phyloP scores from a whole-genome alignment of 164 flowering plant genomes.

The Sedum album region DNA sequence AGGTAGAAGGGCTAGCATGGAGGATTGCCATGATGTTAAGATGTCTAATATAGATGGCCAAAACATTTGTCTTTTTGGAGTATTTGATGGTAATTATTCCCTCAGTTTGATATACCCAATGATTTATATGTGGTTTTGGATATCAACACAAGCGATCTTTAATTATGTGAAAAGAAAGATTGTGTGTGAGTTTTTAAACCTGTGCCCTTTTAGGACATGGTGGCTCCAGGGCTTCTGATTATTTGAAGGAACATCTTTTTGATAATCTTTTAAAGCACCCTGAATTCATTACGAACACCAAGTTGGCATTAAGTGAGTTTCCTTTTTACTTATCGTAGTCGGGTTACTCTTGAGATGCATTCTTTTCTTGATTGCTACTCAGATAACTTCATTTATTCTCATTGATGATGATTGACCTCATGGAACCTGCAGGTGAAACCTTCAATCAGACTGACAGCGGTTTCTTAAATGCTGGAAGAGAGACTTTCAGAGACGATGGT shows the following conservation, averaged over 20 bases:
- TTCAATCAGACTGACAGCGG: slow-evolving; percentile 71
- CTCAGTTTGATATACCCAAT: slow-evolving; percentile 1
- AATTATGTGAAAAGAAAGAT: neutral
- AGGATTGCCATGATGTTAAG: slow-evolving; percentile 86
- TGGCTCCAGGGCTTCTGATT: slow-evolving; percentile 94
- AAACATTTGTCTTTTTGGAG: slow-evolving; percentile 74
- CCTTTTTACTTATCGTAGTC: neutral
- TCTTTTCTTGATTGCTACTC: slow-evolving; percentile 4
- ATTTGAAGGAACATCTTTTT: slow-evolving; percentile 77
- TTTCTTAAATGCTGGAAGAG: slow-evolving; percentile 79
- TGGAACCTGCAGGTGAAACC: slow-evolving; percentile 59
- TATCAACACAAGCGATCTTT: neutral
- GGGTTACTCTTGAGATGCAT: neutral
- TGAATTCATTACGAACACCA: slow-evolving; percentile 60
- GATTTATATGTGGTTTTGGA: neutral
- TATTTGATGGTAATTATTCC: slow-evolving; percentile 80
- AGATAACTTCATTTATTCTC: slow-evolving; percentile 4
- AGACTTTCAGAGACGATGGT: slow-evolving; percentile 88
- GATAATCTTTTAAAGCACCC: slow-evolving; percentile 92
- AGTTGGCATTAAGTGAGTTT: slow-evolving; percentile 78
- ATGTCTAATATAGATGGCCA: slow-evolving; percentile 57
- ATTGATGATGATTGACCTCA: slow-evolving; percentile 8
- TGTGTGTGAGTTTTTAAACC: slow-evolving; percentile 7
- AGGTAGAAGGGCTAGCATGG: slow-evolving; percentile 94
- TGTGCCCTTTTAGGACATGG: slow-evolving; percentile 67